These are phyloP conservation scores for Exutisphaerella laricina DNA, from an alignment of 2,329 filamentous ascomycete genomes.

Conservation along the genomic window DNA sequence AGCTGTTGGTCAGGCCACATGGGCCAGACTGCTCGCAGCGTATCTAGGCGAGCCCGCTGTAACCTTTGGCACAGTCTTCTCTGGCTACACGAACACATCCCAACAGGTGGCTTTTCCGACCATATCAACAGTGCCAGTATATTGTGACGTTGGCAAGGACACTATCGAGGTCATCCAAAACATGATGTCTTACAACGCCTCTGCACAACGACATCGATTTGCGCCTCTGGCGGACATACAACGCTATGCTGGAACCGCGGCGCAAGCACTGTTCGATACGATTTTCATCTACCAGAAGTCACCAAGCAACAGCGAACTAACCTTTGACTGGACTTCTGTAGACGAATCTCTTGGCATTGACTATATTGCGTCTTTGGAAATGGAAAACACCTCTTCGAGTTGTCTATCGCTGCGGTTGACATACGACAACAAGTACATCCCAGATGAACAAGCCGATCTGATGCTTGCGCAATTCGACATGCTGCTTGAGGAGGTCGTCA, in stretches of 20 bases:
- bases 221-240: slow-evolving; percentile 67
- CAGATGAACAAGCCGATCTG: slow-evolving; percentile 59
- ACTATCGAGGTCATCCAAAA: slow-evolving; percentile 54
- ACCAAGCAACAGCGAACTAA: slow-evolving; percentile 6
- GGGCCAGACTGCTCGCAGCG: slow-evolving; percentile 66
- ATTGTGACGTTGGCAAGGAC: slow-evolving; percentile 50
- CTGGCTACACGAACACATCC: slow-evolving; percentile 61
- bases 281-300: slow-evolving; percentile 75
- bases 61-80: slow-evolving; percentile 74
- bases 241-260: slow-evolving; percentile 60
- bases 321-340: slow-evolving; percentile 53
- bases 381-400: slow-evolving; percentile 52
- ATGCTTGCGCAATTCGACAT: slow-evolving; percentile 68
- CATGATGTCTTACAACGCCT: slow-evolving; percentile 62
- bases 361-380: slow-evolving; percentile 74
- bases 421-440: slow-evolving; percentile 59
- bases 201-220: slow-evolving; percentile 64
- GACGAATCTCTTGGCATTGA: slow-evolving; percentile 66
- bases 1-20: slow-evolving; percentile 68
- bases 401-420: slow-evolving; percentile 60
- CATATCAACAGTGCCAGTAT: slow-evolving; percentile 72
- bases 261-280: slow-evolving; percentile 71
- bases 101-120: slow-evolving; percentile 65
- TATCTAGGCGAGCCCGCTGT: slow-evolving; percentile 71
- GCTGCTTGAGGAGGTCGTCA: slow-evolving; percentile 55